These are phyloP conservation scores for Lasiosphaeria hispida DNA, from an alignment of 495 filamentous ascomycete genomes.

Conservation along the genomic window DNA sequence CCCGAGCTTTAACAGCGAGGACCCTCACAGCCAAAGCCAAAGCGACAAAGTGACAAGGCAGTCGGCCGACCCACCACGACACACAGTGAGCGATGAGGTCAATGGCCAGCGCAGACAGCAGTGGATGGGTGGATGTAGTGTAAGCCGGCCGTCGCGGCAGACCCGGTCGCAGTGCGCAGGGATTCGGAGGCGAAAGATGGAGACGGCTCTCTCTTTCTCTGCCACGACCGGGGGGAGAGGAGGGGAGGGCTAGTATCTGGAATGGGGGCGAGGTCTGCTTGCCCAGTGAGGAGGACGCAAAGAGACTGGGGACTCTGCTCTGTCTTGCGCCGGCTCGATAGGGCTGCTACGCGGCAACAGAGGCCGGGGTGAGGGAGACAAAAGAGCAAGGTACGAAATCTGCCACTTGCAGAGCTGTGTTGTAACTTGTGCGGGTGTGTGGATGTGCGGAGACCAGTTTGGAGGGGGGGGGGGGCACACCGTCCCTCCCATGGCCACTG, in stretches of 20 bases:
- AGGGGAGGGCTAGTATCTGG: background rate
- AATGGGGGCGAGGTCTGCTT: background rate
- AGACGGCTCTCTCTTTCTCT: background rate
- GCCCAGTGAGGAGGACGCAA: background rate
- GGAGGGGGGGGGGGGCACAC: no score
- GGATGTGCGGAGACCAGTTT: no score
- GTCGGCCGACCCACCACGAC: background rate
- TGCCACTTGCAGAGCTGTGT: no score
- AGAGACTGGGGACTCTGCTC: background rate
- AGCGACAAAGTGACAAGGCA: no score
- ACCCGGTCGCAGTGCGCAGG: conserved; percentile 1
- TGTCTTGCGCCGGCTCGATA: conserved; percentile 6
- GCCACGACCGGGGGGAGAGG: background rate
- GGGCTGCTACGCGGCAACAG: conserved; percentile 11
- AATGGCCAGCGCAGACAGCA: background rate
- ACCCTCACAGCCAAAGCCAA: background rate
- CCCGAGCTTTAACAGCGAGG: conserved; percentile 11
- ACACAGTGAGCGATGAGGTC: conserved; percentile 11
- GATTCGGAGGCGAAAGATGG: conserved; percentile 14
- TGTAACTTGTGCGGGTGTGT: no score
- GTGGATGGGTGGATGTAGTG: background rate
- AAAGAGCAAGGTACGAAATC: background rate
- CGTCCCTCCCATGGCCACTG: no score
- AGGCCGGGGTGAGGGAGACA: background rate
- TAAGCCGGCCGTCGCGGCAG: conserved; percentile 10